Conservation (phyloP, 2,329 filamentous ascomycete species). For the Metarhizium anisopliae region DNA sequence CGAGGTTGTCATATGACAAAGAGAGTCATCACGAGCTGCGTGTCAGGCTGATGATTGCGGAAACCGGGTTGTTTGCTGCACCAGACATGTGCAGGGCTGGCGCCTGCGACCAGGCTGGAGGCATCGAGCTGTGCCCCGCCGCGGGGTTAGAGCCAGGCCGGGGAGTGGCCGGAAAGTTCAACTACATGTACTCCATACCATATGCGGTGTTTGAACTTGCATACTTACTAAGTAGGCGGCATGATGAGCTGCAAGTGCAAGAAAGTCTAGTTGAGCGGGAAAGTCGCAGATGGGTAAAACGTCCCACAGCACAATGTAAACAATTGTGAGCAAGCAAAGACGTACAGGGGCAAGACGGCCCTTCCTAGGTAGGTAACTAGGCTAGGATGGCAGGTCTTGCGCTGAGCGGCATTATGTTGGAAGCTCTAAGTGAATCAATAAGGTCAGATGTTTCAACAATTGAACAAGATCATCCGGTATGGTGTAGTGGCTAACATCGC, state of each 20-base stretch:
- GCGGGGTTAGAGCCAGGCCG: slow-evolving; percentile 10
- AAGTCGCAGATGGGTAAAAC: background rate
- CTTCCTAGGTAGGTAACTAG: too few relatives aligned
- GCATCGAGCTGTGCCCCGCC: slow-evolving; percentile 12
- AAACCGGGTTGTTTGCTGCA: background rate
- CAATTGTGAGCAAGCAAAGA: background rate
- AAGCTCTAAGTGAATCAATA: too few relatives aligned
- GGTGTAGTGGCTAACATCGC: slow-evolving; percentile 29
- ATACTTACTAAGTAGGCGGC: too few relatives aligned
- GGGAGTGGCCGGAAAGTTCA: background rate
- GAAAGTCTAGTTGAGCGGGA: too few relatives aligned
- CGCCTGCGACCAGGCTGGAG: background rate
- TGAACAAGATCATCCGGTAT: slow-evolving; percentile 17
- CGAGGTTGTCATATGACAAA: slow-evolving; percentile 14
- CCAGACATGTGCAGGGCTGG: background rate
- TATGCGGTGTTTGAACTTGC: too few relatives aligned
- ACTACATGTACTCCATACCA: background rate
- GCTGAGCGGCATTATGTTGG: too few relatives aligned
- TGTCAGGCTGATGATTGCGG: slow-evolving; percentile 9
- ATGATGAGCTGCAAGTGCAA: too few relatives aligned
- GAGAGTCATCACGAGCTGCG: slow-evolving; percentile 12
- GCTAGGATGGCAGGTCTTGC: too few relatives aligned
- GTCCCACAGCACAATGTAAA: too few relatives aligned
- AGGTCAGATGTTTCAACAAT: too few relatives aligned
- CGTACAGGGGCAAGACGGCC: too few relatives aligned